phyloP scores from a whole-genome alignment of 352 stramenopile genomes.

The Phytophthora citricola region DNA sequence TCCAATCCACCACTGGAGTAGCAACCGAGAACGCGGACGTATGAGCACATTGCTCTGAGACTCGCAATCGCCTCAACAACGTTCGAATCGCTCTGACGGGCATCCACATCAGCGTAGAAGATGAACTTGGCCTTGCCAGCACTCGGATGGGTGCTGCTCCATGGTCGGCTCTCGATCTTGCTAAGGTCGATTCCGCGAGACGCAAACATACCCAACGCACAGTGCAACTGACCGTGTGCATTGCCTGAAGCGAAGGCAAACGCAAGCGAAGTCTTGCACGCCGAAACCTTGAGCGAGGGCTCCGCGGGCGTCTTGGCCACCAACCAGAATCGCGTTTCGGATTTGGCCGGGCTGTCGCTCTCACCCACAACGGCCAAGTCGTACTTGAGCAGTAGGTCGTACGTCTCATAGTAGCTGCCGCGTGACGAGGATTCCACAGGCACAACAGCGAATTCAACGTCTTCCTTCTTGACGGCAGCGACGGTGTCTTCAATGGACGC shows the following conservation, averaged over 20 bases:
- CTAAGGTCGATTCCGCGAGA: conserved; percentile 65
- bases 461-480: conserved; percentile 65
- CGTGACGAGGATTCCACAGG: conserved; percentile 96
- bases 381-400: conserved; percentile 85
- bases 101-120: conserved; percentile 78
- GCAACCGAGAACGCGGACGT: conserved; percentile 85
- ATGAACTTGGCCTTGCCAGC: conserved; percentile 62
- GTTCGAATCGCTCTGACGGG: conserved; percentile 59
- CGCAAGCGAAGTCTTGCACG: conserved; percentile 76
- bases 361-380: conserved; percentile 72
- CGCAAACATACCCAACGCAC: conserved; percentile 69
- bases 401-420: conserved; percentile 97
- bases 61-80: conserved; percentile 81
- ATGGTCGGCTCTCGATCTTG: conserved; percentile 79
- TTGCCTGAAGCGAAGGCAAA: conserved; percentile 78
- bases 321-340: conserved; percentile 90
- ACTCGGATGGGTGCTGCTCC: conserved; percentile 29
- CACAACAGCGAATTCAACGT: conserved; percentile 94
- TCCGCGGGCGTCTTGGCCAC: conserved; percentile 62
- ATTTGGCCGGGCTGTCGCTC: conserved; percentile 37
- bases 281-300: conserved; percentile 19
- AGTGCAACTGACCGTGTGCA: conserved; percentile 63
- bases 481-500: conserved; percentile 56
- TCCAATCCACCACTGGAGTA: conserved; percentile 60
- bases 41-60: conserved; percentile 78